Conservation (phyloP, 495 filamentous ascomycete genomes). For the Articulospora tetracladia region DNA sequence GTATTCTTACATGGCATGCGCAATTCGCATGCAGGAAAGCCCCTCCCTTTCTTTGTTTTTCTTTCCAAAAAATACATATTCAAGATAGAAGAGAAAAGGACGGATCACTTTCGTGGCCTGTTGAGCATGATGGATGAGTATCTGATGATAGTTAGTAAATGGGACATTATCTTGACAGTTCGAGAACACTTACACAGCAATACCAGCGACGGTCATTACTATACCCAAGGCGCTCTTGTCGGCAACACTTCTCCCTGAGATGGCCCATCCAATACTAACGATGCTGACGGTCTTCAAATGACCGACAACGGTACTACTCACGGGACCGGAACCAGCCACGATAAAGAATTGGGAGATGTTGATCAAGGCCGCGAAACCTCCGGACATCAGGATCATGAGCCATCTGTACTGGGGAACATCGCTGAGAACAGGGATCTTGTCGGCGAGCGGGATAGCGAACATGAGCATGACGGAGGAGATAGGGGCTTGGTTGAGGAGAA, state of each 20-base stretch:
- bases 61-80: too few relatives aligned
- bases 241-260: conserved; percentile 25
- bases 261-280: conserved; percentile 35
- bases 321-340: conserved; percentile 44
- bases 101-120: neutral
- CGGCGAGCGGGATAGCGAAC: conserved; percentile 41
- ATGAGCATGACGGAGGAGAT: conserved; percentile 42
- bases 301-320: conserved; percentile 49
- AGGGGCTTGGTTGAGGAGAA: conserved; percentile 50
- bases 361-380: conserved; percentile 45
- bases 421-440: conserved; percentile 38
- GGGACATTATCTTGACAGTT: neutral
- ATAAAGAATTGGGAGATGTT: conserved; percentile 55
- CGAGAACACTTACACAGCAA: conserved; percentile 14
- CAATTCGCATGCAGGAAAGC: neutral
- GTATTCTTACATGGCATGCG: neutral
- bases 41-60: too few relatives aligned
- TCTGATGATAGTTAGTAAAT: conserved; percentile 5
- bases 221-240: conserved; percentile 29
- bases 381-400: conserved; percentile 34
- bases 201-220: conserved; percentile 20
- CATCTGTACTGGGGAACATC: conserved; percentile 34
- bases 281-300: conserved; percentile 45
- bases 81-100: neutral
- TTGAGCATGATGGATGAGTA: conserved; percentile 23